phyloP scores from a whole-genome alignment of 2,329 filamentous ascomycete species.

The Didymellaceae sp. region DNA sequence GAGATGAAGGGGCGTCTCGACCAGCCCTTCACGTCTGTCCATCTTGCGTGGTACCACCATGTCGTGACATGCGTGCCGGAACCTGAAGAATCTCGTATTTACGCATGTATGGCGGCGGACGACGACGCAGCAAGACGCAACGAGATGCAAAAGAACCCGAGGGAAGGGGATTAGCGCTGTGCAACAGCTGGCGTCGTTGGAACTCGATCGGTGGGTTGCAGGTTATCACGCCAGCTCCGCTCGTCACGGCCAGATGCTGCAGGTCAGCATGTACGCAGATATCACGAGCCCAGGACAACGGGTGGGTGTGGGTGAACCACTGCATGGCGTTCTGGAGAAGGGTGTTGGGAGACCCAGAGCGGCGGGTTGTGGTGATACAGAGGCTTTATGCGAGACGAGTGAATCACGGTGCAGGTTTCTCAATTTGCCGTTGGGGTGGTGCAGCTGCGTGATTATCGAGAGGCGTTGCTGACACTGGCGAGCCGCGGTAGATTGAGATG shows the following conservation, averaged over 20 bases:
- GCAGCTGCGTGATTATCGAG: not conserved
- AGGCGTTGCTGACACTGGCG: not conserved
- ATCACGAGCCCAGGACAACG: conserved; percentile 6
- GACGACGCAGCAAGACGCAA: not conserved
- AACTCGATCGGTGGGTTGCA: conserved; percentile 12
- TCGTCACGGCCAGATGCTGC: conserved; percentile 20
- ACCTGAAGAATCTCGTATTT: not conserved
- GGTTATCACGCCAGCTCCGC: not conserved
- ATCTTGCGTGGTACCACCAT: not conserved
- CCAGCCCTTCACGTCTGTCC: not conserved
- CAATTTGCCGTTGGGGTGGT: conserved; percentile 10
- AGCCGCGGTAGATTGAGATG: conserved; percentile 1
- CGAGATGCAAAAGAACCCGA: not conserved
- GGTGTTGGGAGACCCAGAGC: conserved; percentile 3
- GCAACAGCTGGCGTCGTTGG: conserved; percentile 6
- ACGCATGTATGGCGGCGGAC: not conserved
- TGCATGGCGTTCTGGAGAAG: conserved; percentile 23
- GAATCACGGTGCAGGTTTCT: conserved; percentile 6
- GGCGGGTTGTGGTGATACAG: conserved; percentile 12
- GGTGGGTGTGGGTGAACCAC: conserved; percentile 12
- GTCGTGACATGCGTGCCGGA: not conserved
- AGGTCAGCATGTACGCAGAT: conserved; percentile 14
- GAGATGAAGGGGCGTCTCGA: conserved; percentile 16
- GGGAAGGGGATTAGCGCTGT: conserved; percentile 7
- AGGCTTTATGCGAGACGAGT: conserved; percentile 12